phyloP scores from a whole-genome alignment of 108 stramenopile genomes.

The Skeletonema grethae region DNA sequence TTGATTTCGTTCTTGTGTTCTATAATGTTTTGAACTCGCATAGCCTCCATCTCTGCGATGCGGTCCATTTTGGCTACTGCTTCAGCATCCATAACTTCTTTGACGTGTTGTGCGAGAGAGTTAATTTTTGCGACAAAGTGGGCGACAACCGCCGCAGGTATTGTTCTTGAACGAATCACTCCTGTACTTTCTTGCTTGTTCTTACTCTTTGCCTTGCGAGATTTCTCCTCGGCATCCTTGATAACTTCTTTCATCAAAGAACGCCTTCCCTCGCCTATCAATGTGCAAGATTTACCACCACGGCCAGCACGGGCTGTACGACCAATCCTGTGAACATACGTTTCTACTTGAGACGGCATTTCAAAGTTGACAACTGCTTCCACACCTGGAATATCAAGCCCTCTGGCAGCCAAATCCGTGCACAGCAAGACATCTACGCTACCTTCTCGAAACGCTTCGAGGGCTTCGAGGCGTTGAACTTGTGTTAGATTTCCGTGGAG shows the following conservation, averaged over 20 bases:
- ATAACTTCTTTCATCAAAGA: constrained; percentile 91
- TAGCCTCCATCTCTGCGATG: constrained; percentile 86
- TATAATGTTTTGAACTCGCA: constrained; percentile 81
- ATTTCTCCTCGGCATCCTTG: constrained; percentile 82
- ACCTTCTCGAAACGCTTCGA: constrained; percentile 74
- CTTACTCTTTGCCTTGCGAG: constrained; percentile 14
- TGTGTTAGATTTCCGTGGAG: constrained; percentile 81
- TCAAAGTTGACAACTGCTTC: constrained; percentile 82
- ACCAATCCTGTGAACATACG: constrained; percentile 93
- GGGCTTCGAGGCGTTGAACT: constrained; percentile 59
- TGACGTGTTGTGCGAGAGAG: constrained; percentile 72
- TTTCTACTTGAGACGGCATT: constrained; percentile 63
- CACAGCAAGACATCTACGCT: constrained; percentile 68
- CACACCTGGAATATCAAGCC: constrained; percentile 87
- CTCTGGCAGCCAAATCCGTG: constrained; percentile 84
- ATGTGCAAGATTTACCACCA: constrained; percentile 82
- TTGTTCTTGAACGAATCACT: constrained; percentile 80
- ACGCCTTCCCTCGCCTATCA: constrained; percentile 91
- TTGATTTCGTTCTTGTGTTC: constrained; percentile 78
- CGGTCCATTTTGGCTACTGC: constrained; percentile 87
- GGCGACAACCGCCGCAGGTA: constrained; percentile 74
- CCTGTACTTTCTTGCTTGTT: constrained; percentile 41
- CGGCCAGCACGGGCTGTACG: constrained; percentile 89
- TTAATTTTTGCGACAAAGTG: constrained; percentile 88
- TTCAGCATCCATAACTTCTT: constrained; percentile 85